A percentile compares a stretch with the other conserved stretches of the same genome.
These are phyloP conservation scores for Parachaetomium inaequale DNA, from an alignment of 495 filamentous ascomycete genomes.

Conservation along the genomic window DNA sequence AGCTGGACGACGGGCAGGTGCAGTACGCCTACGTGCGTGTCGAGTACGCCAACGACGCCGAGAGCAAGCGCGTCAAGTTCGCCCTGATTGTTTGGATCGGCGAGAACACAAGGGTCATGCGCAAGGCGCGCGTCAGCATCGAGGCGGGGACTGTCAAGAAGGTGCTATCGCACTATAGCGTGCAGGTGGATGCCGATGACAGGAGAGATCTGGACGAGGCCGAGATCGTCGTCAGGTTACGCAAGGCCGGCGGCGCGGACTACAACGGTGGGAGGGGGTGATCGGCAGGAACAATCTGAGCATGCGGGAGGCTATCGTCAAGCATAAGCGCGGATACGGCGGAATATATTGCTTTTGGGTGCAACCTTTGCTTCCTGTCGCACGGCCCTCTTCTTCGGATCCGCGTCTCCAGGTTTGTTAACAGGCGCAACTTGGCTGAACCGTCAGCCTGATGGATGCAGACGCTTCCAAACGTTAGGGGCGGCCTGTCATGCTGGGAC, in stretches of 20 bases:
- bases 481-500: too few species aligned
- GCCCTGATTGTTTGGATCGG: slow-evolving; percentile 56
- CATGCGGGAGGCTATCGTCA: neutral
- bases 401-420: too few species aligned
- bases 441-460: too few species aligned
- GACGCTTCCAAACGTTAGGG: too few species aligned
- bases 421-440: too few species aligned
- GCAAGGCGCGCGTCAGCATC: slow-evolving; percentile 55
- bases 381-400: too few species aligned
- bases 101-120: slow-evolving; percentile 53
- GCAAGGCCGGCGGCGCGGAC: slow-evolving; percentile 57
- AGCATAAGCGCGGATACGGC: slow-evolving; percentile 15
- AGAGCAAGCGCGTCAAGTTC: slow-evolving; percentile 58
- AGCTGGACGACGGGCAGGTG: slow-evolving; percentile 48
- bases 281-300: neutral
- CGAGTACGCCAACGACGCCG: slow-evolving; percentile 58
- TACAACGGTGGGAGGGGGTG: slow-evolving; percentile 57
- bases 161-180: slow-evolving; percentile 51
- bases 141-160: slow-evolving; percentile 56
- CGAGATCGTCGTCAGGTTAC: slow-evolving; percentile 48
- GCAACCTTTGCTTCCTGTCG: neutral
- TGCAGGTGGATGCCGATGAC: slow-evolving; percentile 52
- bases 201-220: slow-evolving; percentile 50
- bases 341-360: slow-evolving; percentile 14
- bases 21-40: slow-evolving; percentile 57